Percentiles rank a stretch among this genome's conserved stretches.
These are phyloP conservation scores for Chaetomium olivaceum DNA, from an alignment of 2,329 filamentous ascomycete genomes.

Conservation along the genomic window DNA sequence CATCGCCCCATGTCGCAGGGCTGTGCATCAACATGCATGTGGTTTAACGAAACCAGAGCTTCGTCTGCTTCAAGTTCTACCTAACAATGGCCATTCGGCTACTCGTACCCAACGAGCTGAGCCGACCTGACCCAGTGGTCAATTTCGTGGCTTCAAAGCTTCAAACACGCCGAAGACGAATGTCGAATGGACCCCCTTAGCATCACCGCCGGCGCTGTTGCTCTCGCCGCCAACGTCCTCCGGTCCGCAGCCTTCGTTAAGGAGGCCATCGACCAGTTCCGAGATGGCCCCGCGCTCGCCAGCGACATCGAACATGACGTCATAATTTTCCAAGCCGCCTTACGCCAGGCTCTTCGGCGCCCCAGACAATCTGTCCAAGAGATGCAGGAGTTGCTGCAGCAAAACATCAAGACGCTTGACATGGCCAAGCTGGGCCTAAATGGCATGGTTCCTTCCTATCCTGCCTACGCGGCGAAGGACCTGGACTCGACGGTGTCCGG, in stretches of 20 bases:
- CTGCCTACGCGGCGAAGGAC: neutral
- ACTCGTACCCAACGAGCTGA: neutral
- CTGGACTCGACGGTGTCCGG: slow-evolving; percentile 1
- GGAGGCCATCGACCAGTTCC: slow-evolving; percentile 1
- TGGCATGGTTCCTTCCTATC: neutral
- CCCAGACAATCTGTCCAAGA: neutral
- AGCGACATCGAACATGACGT: neutral
- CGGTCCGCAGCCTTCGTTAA: slow-evolving; percentile 2
- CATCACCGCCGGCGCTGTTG: neutral
- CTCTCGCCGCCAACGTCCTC: neutral
- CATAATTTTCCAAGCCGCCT: neutral
- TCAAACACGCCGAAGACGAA: neutral
- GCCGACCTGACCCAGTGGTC: neutral
- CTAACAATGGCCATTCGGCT: neutral
- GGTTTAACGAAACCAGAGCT: neutral
- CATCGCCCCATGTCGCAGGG: neutral
- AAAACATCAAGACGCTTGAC: neutral
- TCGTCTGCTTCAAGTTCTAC: neutral
- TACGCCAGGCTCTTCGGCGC: neutral
- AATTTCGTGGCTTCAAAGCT: neutral
- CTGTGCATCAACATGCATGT: neutral
- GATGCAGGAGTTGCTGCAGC: neutral
- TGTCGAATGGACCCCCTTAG: neutral
- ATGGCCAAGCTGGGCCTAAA: neutral
- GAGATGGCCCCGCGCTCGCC: neutral